Base-by-base conservation (phyloP, 2,329 filamentous ascomycete species). In the Colletotrichum somersetense region DNA sequence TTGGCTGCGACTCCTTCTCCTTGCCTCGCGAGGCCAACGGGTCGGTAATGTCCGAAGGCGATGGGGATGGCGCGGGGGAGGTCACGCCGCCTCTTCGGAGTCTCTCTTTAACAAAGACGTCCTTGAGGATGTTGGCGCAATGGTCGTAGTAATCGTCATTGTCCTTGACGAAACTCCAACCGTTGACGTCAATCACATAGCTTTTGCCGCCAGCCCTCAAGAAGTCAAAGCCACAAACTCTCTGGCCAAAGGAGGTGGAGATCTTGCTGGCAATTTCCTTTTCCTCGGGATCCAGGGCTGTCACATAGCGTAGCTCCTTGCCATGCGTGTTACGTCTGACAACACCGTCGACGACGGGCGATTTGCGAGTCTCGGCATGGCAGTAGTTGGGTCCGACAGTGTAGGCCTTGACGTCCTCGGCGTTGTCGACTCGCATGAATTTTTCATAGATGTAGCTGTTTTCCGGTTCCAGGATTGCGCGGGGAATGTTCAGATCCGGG, bases 101-200 rank as follows among this genome's bases (percentile, higher is more conserved):
- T 77, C 91, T 94, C 81, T 98, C 96, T 74, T 90, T 90, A 74
- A 97, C 86, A 76, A 99, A 98, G 79, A 97, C 93, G 8, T 96
- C 92, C 78, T 91, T 93, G 63, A 99, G 85, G 61, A 98, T 97
- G 72, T 87, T 91, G 30, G 96, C 91, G 76, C 92, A 96, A 78
- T 94, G 94, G 78, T 98, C 93, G 80, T 99, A 99, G 81, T 99
- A 99, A 73, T 97, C 95, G 74, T 98, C 96, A 77, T 99, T 99
- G 81, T 99, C 97, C 81, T 99, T 99, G 81, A 99, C 96, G 78
- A 99, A 99, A 79, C 96, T 98, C 97, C 97, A 99, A 16, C 96
- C 96, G 80, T 99, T 99, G 77, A 99, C 96, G 78, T 99, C 96
- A 76, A 99, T 99, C 61, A 99, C 96, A 82, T 94, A 99, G 80